A percentile compares a stretch with the other conserved stretches of the same genome.
These are phyloP conservation scores for Selaginella moellendorffii DNA, from an alignment of 75 land plant species.

Conservation along the genomic window DNA sequence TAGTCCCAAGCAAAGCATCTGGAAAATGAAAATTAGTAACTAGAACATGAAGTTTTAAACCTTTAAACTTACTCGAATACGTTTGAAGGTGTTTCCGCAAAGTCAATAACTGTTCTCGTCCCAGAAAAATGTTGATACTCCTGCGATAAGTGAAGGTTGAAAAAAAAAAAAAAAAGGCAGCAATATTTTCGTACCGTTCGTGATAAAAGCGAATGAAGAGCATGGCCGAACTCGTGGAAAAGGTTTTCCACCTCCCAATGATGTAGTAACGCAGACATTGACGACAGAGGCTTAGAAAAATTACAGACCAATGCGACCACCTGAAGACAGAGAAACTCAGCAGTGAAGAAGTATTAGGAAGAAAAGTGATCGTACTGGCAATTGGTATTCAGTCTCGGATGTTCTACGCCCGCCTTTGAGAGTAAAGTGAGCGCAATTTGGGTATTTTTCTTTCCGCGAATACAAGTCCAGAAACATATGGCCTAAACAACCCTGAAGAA, in stretches of 20 bases:
- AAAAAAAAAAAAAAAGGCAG: too few relatives aligned
- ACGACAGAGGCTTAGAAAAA: conserved; percentile 35
- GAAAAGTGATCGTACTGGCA: conserved; percentile 53
- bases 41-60: too few relatives aligned
- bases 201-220: conserved; percentile 89
- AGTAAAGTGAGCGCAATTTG: conserved; percentile 93
- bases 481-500: conserved; percentile 72
- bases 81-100: conserved; percentile 92
- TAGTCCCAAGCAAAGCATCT: conserved; percentile 97
- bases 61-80: conserved; percentile 91
- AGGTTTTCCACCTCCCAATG: conserved; percentile 83
- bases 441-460: conserved; percentile 65
- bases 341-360: neutral
- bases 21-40: too few relatives aligned
- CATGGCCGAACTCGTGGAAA: conserved; percentile 99
- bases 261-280: conserved; percentile 35
- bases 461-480: conserved; percentile 80
- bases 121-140: conserved; percentile 98
- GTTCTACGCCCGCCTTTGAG: conserved; percentile 77
- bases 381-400: conserved; percentile 70
- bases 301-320: conserved; percentile 93
- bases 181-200: conserved; percentile 47
- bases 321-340: conserved; percentile 24
- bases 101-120: conserved; percentile 81
- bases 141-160: too few relatives aligned